These are phyloP conservation scores for Aspergillus ochraceus DNA, from an alignment of 2,329 filamentous ascomycete species.

Conservation along the genomic window DNA sequence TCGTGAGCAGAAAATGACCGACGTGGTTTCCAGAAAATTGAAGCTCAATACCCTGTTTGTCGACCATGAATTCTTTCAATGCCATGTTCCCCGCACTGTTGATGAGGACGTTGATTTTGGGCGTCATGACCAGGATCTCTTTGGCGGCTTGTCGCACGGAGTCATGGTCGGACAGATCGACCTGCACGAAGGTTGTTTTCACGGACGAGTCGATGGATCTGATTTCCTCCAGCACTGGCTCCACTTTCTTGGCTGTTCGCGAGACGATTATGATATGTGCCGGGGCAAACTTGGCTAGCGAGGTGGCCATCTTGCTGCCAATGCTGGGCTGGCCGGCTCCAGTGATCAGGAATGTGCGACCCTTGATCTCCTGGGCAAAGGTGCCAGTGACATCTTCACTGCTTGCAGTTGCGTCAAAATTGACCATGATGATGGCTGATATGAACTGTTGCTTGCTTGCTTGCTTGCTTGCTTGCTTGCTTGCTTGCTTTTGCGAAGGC, in stretches of 20 bases:
- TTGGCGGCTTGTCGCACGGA: neutral
- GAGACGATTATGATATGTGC: slow-evolving; percentile 5
- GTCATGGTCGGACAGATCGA: neutral
- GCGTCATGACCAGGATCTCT: neutral
- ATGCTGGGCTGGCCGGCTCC: slow-evolving; percentile 3
- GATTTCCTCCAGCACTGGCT: neutral
- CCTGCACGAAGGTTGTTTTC: neutral
- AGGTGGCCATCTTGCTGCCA: slow-evolving; percentile 1
- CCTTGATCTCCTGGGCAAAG: neutral
- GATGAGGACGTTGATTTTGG: neutral
- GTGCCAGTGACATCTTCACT: slow-evolving; percentile 1
- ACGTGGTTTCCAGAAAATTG: neutral
- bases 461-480: too few species aligned
- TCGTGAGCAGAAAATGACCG: neutral
- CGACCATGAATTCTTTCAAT: slow-evolving; percentile 3
- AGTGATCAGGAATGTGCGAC: slow-evolving; percentile 2
- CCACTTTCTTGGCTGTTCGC: neutral
- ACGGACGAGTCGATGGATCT: neutral
- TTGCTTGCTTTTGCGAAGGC: too few species aligned
- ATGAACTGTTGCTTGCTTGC: neutral
- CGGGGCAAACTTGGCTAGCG: neutral
- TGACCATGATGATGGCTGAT: neutral
- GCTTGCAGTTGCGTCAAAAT: neutral
- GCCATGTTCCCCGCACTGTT: neutral
- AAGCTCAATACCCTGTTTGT: neutral